phyloP scores from a whole-genome alignment of 805 yeast genomes.

The Starmerella riodocensis region DNA sequence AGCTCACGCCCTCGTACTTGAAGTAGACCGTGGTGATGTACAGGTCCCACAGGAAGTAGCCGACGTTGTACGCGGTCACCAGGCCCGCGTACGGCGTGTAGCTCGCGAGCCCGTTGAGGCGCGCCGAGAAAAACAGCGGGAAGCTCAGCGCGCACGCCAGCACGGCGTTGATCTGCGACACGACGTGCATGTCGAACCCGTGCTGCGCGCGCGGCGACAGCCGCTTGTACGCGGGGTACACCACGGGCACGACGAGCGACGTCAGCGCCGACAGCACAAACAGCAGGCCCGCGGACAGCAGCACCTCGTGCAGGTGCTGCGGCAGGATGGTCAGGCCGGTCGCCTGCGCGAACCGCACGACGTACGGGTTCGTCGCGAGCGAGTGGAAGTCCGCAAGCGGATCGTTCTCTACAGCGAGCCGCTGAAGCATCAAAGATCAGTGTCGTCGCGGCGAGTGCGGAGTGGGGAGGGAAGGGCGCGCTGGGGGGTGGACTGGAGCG shows the following conservation, averaged over 20 bases:
- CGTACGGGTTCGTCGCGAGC: constrained; percentile 8
- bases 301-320: constrained; percentile 51
- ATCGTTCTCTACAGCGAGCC: constrained; percentile 10
- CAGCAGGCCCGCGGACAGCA: constrained; percentile 49
- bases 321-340: constrained; percentile 25
- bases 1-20: constrained; percentile 65
- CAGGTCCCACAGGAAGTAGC: constrained; percentile 88
- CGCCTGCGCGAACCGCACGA: constrained; percentile 7
- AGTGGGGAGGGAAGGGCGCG: neutral
- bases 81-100: constrained; percentile 64
- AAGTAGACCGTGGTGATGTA: constrained; percentile 51
- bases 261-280: constrained; percentile 37
- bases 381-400: constrained; percentile 17
- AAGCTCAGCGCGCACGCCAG: constrained; percentile 45
- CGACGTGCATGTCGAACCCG: constrained; percentile 84
- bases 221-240: constrained; percentile 41
- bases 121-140: constrained; percentile 53
- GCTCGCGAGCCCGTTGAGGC: constrained; percentile 50
- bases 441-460: neutral
- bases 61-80: constrained; percentile 57
- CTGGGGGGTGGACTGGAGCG: too few relatives aligned
- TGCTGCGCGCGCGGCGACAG: constrained; percentile 36
- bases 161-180: constrained; percentile 72
- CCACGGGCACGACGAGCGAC: constrained; percentile 35
- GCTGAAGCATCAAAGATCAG: neutral